Conservation (phyloP, 441 rosid genomes). For the Aquilaria agallochum region DNA sequence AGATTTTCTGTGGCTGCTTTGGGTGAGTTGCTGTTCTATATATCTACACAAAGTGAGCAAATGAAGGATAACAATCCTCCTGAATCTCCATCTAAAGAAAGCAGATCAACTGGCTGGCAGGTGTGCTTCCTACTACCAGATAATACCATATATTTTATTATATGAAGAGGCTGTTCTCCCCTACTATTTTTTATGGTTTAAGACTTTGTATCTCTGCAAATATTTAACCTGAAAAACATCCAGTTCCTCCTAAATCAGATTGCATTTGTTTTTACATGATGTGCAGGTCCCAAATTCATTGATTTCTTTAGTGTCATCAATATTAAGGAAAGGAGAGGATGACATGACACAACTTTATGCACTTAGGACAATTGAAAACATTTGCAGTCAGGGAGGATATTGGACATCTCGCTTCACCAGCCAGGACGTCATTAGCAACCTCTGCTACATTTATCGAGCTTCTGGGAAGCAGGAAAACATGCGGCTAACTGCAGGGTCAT, state of each 20-base stretch:
- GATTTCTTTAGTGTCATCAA: slow-evolving; percentile 86
- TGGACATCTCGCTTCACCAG: slow-evolving; percentile 91
- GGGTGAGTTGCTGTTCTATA: slow-evolving; percentile 92
- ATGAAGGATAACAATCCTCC: slow-evolving; percentile 51
- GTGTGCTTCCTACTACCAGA: slow-evolving; percentile 34
- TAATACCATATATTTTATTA: slow-evolving; percentile 5
- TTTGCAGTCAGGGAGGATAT: slow-evolving; percentile 87
- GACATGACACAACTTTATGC: slow-evolving; percentile 95
- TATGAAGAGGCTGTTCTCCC: not conserved
- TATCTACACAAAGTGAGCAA: slow-evolving; percentile 90
- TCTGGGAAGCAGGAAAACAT: slow-evolving; percentile 91
- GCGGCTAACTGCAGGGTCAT: slow-evolving; percentile 96
- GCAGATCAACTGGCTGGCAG: slow-evolving; percentile 83
- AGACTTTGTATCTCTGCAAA: not conserved
- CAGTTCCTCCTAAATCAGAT: too few species aligned
- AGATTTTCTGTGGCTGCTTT: slow-evolving; percentile 97
- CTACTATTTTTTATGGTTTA: not conserved
- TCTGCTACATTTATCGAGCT: slow-evolving; percentile 86
- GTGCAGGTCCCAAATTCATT: slow-evolving; percentile 85
- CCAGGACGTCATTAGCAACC: slow-evolving; percentile 83
- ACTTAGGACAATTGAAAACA: slow-evolving; percentile 86
- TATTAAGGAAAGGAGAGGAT: slow-evolving; percentile 95
- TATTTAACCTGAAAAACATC: too few species aligned
- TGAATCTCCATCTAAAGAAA: slow-evolving; percentile 87
- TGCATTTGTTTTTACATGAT: slow-evolving; percentile 15